Evolutionary conservation across 2,329 filamentous ascomycete genomes (phyloP).

Genomic region (Bipolaris cookei): DNA sequence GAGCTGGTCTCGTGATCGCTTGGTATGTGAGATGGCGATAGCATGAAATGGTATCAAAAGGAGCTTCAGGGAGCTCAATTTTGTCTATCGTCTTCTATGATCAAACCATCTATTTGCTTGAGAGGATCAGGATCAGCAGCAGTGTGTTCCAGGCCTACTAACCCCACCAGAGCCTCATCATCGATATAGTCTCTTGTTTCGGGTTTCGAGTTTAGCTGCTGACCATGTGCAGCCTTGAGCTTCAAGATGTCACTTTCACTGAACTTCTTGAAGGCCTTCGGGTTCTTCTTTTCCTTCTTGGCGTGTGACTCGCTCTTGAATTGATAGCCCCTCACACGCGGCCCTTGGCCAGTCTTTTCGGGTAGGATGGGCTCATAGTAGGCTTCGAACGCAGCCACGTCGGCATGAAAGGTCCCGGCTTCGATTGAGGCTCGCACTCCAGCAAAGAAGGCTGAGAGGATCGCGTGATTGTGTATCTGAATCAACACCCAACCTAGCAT

Average conservation of each 20-base stretch:
- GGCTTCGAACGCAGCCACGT: slow-evolving; percentile 65
- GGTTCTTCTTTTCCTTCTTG: slow-evolving; percentile 41
- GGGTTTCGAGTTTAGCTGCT: slow-evolving; percentile 37
- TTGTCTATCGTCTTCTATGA: slow-evolving; percentile 29
- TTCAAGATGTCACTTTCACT: slow-evolving; percentile 33
- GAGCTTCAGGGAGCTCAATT: background rate
- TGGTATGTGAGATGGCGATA: background rate
- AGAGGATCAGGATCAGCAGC: slow-evolving; percentile 18
- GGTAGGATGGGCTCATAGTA: slow-evolving; percentile 76
- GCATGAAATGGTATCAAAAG: background rate
- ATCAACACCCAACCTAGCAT: slow-evolving; percentile 96
- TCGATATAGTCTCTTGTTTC: slow-evolving; percentile 40
- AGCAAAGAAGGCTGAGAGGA: slow-evolving; percentile 75
- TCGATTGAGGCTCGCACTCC: slow-evolving; percentile 70
- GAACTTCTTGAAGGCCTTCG: slow-evolving; percentile 39
- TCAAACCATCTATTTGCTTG: slow-evolving; percentile 25
- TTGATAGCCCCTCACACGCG: slow-evolving; percentile 53
- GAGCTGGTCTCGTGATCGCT: background rate
- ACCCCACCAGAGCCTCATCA: slow-evolving; percentile 42
- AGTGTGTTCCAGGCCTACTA: slow-evolving; percentile 31
- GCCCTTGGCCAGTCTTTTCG: slow-evolving; percentile 75
- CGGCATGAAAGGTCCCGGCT: slow-evolving; percentile 60
- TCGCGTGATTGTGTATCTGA: slow-evolving; percentile 86
- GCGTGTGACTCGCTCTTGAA: slow-evolving; percentile 41
- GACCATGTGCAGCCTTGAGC: slow-evolving; percentile 39